phyloP scores from a whole-genome alignment of 495 filamentous ascomycete genomes.

The Podospora pseudopauciseta region DNA sequence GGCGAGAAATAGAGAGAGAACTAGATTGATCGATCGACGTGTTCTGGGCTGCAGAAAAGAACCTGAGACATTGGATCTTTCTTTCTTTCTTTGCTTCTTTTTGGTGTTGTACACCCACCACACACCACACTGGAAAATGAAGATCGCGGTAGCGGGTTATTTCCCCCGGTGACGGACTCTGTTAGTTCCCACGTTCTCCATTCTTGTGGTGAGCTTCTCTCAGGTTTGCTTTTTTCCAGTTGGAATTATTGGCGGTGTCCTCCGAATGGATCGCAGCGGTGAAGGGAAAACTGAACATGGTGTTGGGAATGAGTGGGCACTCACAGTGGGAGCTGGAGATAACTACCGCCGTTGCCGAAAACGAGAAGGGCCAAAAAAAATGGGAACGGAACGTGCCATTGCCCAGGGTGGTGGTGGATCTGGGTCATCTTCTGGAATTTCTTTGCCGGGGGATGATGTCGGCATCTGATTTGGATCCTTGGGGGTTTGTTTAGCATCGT shows the following conservation, averaged over 20 bases:
- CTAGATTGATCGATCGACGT: neutral
- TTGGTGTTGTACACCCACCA: neutral
- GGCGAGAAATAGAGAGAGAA: neutral
- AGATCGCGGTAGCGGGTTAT: neutral
- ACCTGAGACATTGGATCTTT: neutral
- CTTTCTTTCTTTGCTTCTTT: neutral
- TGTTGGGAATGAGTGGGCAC: neutral
- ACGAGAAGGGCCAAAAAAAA: neutral
- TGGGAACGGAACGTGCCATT: neutral
- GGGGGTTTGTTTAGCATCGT: neutral
- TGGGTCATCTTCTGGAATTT: neutral
- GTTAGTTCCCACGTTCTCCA: neutral
- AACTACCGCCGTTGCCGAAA: neutral
- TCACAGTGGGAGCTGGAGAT: neutral
- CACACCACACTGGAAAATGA: neutral
- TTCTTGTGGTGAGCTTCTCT: too few relatives aligned
- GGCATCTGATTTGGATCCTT: neutral
- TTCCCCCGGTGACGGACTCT: neutral
- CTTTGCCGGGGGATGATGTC: too few relatives aligned
- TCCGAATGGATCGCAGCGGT: too few relatives aligned
- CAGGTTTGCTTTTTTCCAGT: too few relatives aligned
- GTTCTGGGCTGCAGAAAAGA: neutral
- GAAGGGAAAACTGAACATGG: too few relatives aligned
- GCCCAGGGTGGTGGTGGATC: neutral
- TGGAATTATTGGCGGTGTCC: too few relatives aligned